A percentile compares a stretch with the other conserved stretches of the same genome.
phyloP scores from a whole-genome alignment of 805 yeast species.

The Pichia exigua region DNA sequence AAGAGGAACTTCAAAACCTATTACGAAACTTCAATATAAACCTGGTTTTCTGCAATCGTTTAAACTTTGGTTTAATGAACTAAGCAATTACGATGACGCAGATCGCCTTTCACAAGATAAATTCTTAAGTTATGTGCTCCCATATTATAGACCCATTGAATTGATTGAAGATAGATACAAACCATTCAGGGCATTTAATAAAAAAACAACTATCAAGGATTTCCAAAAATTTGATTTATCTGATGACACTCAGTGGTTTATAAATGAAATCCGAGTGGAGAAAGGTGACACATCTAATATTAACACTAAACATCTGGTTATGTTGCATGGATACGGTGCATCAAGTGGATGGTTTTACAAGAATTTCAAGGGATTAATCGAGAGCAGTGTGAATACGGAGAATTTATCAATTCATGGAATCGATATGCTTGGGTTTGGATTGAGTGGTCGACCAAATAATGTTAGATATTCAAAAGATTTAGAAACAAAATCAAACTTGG shows the following conservation, averaged over 20 bases:
- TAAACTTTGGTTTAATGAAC: conserved; percentile 19
- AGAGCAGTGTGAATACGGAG: conserved; percentile 15
- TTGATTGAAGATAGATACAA: conserved; percentile 7
- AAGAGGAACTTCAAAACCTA: background rate
- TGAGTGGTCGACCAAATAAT: conserved; percentile 40
- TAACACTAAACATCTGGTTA: conserved; percentile 32
- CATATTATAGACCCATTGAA: conserved; percentile 19
- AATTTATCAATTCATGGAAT: conserved; percentile 31
- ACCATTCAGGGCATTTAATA: conserved; percentile 13
- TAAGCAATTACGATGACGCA: conserved; percentile 12
- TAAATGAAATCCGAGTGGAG: conserved; percentile 25
- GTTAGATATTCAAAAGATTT: conserved; percentile 15
- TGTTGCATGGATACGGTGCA: conserved; percentile 53
- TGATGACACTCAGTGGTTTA: conserved; percentile 8
- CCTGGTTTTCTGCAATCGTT: conserved; percentile 9
- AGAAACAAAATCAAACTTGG: conserved; percentile 18
- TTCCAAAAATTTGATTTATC: conserved; percentile 7
- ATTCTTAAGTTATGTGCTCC: conserved; percentile 16
- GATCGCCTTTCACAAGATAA: conserved; percentile 21
- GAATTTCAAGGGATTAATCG: conserved; percentile 38
- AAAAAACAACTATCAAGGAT: conserved; percentile 12
- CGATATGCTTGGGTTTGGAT: conserved; percentile 49
- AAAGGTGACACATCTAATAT: conserved; percentile 7
- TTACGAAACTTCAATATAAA: background rate
- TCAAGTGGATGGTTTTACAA: conserved; percentile 49